Evolutionary conservation across 148 eudicot genomes (phyloP).

Genomic region (Persicaria tinctoria): DNA sequence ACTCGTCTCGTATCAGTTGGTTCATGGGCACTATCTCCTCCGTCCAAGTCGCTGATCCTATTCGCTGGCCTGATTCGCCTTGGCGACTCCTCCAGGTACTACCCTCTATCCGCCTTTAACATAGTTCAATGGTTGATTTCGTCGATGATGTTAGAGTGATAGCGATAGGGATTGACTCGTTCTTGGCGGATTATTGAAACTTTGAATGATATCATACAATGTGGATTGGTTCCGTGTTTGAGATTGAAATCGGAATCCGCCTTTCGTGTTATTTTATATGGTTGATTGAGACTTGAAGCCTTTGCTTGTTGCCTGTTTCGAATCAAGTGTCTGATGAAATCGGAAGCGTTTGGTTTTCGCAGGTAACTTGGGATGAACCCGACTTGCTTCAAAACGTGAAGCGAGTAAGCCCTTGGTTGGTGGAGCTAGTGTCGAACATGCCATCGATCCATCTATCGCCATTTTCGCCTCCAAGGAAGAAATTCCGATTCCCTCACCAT

Average conservation of each 20-base stretch:
- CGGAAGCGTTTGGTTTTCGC: conserved; percentile 10
- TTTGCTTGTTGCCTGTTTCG: no score
- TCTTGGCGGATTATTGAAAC: no score
- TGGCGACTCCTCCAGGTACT: conserved; percentile 97
- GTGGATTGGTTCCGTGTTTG: no score
- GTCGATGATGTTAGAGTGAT: no score
- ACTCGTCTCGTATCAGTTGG: conserved; percentile 91
- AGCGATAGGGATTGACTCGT: no score
- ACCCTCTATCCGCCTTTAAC: neutral
- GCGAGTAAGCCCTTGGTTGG: conserved; percentile 93
- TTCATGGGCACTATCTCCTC: conserved; percentile 87
- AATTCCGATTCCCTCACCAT: conserved; percentile 58
- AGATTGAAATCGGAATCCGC: no score
- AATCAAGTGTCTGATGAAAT: no score
- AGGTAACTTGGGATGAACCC: conserved; percentile 97
- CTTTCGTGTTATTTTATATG: no score
- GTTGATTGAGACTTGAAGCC: no score
- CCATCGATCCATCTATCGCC: conserved; percentile 77
- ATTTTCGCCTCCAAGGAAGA: conserved; percentile 83
- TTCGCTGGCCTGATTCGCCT: conserved; percentile 90
- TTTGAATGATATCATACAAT: no score
- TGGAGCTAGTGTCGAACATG: conserved; percentile 82
- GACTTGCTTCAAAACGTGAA: conserved; percentile 94
- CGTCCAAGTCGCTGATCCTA: conserved; percentile 75
- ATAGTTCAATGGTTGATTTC: neutral